Base-by-base conservation (phyloP, 1,139 yeast species). In the Suzukiozyma palmioleophila region DNA sequence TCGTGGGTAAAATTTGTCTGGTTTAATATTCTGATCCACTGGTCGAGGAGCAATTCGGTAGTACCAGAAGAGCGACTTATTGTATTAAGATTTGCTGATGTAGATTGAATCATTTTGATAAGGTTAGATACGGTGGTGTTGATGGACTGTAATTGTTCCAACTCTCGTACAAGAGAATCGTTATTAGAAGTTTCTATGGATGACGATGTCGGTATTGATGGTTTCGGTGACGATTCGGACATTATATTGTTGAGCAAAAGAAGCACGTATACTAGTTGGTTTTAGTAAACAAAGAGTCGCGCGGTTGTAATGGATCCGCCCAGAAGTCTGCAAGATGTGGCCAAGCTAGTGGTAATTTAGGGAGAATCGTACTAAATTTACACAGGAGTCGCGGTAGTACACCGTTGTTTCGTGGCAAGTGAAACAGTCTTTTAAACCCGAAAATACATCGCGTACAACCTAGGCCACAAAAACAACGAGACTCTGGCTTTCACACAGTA, bases 1-100 rank as follows among this genome's bases (percentile, higher is more conserved):
- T 68, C 67, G 28, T 57, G 60, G 5, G 75, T 71, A 49, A 68
- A 69, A 40, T 62, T 65, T 10, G 77, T 65, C 47, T 73, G 77
- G 24, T 75, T 66, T 25, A 73, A 53, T 33, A 73, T 73, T 36
- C 66, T 58, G 28, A 67, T 62, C 77, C 77, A 73, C 44, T 70
- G 68, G 35, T 64, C 68, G 36, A 73, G 56, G 26, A 73, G 54
- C 16, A 58, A 60, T 40, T 66, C 64, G 1, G 75, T 60, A 42
- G 60, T 59, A 32, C 57, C 59, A 11, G 67, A 60, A 9, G 73
- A 57, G 12, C 51, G 55, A 42, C 66, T 61, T 37, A 64, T 52
- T n/a, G 50, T 50, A n/a, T 46, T 44, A 4, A 71, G 56, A 43
- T 67, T 62, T 18, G 42, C 38, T 33, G 56, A 58, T 1, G 71